Conservation (phyloP, 202 grass and related monocot genomes). For the Digitaria exilis region DNA sequence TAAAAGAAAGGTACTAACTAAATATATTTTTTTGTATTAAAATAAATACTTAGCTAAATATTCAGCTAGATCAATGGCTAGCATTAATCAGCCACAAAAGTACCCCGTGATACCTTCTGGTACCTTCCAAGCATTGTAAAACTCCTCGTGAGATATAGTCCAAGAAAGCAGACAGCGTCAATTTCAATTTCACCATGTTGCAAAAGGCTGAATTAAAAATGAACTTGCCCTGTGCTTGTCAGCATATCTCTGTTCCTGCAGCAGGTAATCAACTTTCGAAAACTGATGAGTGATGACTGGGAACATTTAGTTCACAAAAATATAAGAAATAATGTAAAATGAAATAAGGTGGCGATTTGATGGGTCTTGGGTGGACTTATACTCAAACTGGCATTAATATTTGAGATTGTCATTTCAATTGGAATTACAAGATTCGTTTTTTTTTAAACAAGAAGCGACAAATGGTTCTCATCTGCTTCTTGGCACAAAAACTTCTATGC, state of each 20-base stretch:
- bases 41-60: too few relatives aligned
- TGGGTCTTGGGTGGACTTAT: not conserved
- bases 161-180: not conserved
- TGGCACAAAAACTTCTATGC: not conserved
- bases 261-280: slow-evolving; percentile 6
- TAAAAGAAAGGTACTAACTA: too few relatives aligned
- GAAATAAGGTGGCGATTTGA: not conserved
- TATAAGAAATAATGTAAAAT: not conserved
- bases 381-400: not conserved
- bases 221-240: not conserved
- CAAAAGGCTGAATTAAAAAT: not conserved
- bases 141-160: too few relatives aligned
- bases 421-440: not conserved
- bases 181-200: not conserved
- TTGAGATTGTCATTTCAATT: not conserved
- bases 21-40: too few relatives aligned
- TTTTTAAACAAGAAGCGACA: not conserved
- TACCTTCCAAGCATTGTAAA: too few relatives aligned
- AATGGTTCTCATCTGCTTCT: not conserved
- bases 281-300: not conserved
- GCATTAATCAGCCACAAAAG: too few relatives aligned
- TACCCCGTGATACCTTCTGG: too few relatives aligned
- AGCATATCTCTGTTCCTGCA: not conserved
- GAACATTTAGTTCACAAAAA: not conserved
- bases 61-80: too few relatives aligned